These are phyloP conservation scores for Cryphonectria radicalis DNA, from an alignment of 2,329 filamentous ascomycete species.

Conservation along the genomic window DNA sequence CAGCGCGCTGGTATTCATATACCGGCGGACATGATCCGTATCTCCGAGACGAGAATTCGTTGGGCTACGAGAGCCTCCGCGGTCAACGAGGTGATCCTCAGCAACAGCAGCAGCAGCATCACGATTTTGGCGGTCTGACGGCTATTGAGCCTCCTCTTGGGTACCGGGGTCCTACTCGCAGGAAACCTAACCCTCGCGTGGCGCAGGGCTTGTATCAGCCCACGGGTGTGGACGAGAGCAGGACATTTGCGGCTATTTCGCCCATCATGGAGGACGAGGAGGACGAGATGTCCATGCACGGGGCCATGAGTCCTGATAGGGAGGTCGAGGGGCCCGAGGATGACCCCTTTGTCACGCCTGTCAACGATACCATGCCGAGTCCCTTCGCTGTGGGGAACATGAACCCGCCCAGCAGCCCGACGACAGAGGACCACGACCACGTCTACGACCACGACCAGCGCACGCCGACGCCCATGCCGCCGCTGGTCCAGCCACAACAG, in stretches of 20 bases:
- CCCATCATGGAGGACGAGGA: constrained; percentile 65
- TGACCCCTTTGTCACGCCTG: constrained; percentile 58
- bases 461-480: constrained; percentile 19
- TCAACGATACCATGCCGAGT: constrained; percentile 32
- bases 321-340: constrained; percentile 28
- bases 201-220: constrained; percentile 45
- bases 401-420: constrained; percentile 17
- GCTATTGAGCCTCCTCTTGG: constrained; percentile 33
- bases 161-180: constrained; percentile 31
- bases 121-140: constrained; percentile 37
- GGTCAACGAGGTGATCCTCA: constrained; percentile 33
- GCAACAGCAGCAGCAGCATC: constrained; percentile 51
- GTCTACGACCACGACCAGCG: constrained; percentile 7
- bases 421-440: background rate
- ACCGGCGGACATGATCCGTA: constrained; percentile 51
- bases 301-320: constrained; percentile 31
- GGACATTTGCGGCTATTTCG: constrained; percentile 47
- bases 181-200: constrained; percentile 37
- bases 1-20: constrained; percentile 46
- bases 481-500: constrained; percentile 32
- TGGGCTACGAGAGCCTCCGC: constrained; percentile 57
- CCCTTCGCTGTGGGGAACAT: constrained; percentile 22
- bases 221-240: constrained; percentile 37
- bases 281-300: constrained; percentile 44
- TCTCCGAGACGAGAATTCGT: constrained; percentile 42